Conservation (phyloP, 768 basidiomycete genomes). For the Suillus subalutaceus region DNA sequence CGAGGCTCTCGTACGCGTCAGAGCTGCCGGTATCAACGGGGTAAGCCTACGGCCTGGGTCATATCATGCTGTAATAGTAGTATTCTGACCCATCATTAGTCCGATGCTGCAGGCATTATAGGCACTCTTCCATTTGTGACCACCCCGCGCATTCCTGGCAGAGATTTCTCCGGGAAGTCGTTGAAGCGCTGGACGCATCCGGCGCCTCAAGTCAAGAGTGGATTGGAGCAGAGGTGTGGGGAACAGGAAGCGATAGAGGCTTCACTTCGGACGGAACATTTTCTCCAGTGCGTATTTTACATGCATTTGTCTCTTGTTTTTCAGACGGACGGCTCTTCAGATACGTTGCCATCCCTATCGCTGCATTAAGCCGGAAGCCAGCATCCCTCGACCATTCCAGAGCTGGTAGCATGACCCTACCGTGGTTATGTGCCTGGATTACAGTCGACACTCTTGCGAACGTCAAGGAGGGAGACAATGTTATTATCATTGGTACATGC, state of each 20-base stretch:
- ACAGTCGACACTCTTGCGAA: conserved; percentile 36
- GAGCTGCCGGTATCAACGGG: conserved; percentile 36
- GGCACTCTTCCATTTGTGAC: conserved; percentile 35
- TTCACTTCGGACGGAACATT: conserved; percentile 38
- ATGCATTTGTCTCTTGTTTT: background rate
- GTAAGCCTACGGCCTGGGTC: conserved; percentile 20
- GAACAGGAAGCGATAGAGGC: conserved; percentile 35
- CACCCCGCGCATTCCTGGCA: conserved; percentile 23
- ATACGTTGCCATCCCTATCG: conserved; percentile 32
- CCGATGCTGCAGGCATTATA: conserved; percentile 32
- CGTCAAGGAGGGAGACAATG: conserved; percentile 35
- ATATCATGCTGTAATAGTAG: background rate
- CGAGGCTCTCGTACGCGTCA: conserved; percentile 35
- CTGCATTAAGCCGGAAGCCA: conserved; percentile 35
- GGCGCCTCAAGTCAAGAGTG: conserved; percentile 23
- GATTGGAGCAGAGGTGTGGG: conserved; percentile 37
- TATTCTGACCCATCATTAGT: conserved; percentile 19
- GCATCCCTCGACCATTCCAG: conserved; percentile 23
- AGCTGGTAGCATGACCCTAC: conserved; percentile 37
- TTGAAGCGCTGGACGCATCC: conserved; percentile 31
- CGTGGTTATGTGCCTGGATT: conserved; percentile 41
- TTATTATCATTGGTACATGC: conserved; percentile 33
- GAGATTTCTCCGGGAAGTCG: conserved; percentile 40
- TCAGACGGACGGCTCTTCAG: conserved; percentile 13
- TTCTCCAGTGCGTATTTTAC: conserved; percentile 31